Base-by-base conservation (phyloP, 202 grass and related monocot genomes). In the Musa balbisiana region DNA sequence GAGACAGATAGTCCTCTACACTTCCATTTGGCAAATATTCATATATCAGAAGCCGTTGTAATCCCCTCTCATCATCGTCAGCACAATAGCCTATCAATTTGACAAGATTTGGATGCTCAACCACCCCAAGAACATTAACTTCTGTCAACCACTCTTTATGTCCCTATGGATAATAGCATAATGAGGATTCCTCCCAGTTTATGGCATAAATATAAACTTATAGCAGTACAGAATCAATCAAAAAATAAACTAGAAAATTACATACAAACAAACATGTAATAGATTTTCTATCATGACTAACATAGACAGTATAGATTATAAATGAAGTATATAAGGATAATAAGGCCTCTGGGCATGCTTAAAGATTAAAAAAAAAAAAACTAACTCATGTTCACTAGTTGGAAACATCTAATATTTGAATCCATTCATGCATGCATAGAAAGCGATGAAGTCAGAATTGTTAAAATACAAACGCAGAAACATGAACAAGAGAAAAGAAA, bases 101-200 rank as follows among this genome's bases (percentile, higher is more conserved):
- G 77, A 99, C 95, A 12, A 99, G 87, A 78, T 99, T 99, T n/a
- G 85, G 87, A 84, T 99, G 91, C 58, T 90, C 95, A 23, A 99
- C 87, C 73, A 99, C 88, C 68, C 91, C 95, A 77, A 99, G 87
- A 64, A 99, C 95, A 85, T 99, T 99, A 72, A 99, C 88, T 77
- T 99, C 95, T 73, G 89, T 94, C 80, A 99, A 56, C 95, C 95
- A 99, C 67, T 95, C 95, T 81, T 99, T 99, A 75, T 99, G 95
- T 24, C 95, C 95, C 95, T 99, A 89, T 72, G 86, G 62, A 55
- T 80, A 59, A 85, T 50, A 9, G 64, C 56, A 82, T 1, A 68
- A 55, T 73, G 62, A 29, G 63, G 9, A 65, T 43, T 43, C 33
- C 33, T 43, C 33, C 33, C 33, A 43, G 4, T 43, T 43, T 43